Evolutionary conservation across 169 alveolate genomes (phyloP), one percentile per base, ranked within the genome.

Genomic region (Hammondia hammondi): DNA sequence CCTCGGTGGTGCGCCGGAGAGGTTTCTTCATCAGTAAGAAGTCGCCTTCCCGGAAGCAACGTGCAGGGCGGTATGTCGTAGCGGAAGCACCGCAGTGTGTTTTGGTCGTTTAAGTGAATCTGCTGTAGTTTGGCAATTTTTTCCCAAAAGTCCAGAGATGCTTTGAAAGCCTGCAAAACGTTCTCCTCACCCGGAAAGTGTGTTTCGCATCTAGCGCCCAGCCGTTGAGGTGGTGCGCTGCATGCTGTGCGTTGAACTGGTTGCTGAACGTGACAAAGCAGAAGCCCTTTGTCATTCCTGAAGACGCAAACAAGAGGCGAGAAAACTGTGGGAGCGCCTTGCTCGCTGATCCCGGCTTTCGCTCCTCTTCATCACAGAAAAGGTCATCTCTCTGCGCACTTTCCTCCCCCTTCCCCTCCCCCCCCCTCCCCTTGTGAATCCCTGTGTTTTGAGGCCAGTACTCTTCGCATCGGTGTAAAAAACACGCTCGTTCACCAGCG

Each of bases 201-300:
- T 97, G 98, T 67, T 96, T 91, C 45, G 96, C 90, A 91, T 97
- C 98, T 37, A 97, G 90, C 70, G 93, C 95, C 88, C 71, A 95
- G 72, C 94, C 96, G 81, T 97, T 96, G 43, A 97, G 71, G 35
- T 88, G 94, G 67, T 93, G 89, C 70, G 91, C 94, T 21, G 98
- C 98, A 81, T 91, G 95, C 92, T 93, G 90, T 21, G 98, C 98
- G 73, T 97, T 98, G 89, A 92, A 89, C 48, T 95, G 96, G 77
- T 91, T 96, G 70, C 97, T 93, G 94, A 97, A 97, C 46, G 98
- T 97, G 48, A 97, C 70, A 87, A 97, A 97, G n/a, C 97, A 98
- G 81, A 97, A 92, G 1, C 98, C 98, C 32, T 85, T 72, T 10
- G 98, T 97, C 73, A 92, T 52, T 45, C 90, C 90, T 82, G 90